Conservation (phyloP, 2,329 filamentous ascomycete genomes). For the Trichoderma afroharzianum region DNA sequence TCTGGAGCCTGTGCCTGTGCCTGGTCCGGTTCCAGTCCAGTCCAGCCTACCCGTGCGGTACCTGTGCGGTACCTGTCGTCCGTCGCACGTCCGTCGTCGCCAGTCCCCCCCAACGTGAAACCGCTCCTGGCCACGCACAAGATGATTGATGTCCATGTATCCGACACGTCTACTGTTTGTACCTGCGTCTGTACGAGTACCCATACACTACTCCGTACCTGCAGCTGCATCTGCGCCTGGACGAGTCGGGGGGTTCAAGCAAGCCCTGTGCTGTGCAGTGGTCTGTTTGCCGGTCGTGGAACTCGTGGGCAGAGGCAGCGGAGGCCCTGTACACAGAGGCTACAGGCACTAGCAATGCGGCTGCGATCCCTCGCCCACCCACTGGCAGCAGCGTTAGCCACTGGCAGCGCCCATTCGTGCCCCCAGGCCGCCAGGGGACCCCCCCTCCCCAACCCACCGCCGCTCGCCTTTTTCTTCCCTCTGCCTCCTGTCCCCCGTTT, state of each 20-base stretch:
- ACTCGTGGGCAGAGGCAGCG: background rate
- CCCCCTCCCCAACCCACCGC: conserved; percentile 10
- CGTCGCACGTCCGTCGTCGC: background rate
- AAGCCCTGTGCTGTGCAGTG: background rate
- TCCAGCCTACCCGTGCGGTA: background rate
- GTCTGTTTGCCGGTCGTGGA: background rate
- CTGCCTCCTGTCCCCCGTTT: conserved; percentile 35
- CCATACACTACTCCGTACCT: background rate
- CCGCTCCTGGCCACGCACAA: background rate
- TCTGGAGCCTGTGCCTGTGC: background rate
- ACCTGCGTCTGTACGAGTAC: background rate
- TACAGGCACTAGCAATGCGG: conserved; percentile 4
- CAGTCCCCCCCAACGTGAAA: background rate
- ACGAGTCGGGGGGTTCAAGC: background rate
- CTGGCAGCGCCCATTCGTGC: conserved; percentile 10
- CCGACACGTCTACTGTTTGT: background rate
- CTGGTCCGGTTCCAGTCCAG: background rate
- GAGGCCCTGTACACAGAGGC: background rate
- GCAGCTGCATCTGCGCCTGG: background rate
- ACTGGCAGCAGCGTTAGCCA: conserved; percentile 14
- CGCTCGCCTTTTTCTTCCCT: conserved; percentile 21
- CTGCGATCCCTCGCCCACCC: conserved; percentile 6
- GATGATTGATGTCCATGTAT: background rate
- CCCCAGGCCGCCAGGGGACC: conserved; percentile 14
- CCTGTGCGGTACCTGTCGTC: background rate